phyloP scores from a whole-genome alignment of 441 rosid species.

The Adansonia gregorii region DNA sequence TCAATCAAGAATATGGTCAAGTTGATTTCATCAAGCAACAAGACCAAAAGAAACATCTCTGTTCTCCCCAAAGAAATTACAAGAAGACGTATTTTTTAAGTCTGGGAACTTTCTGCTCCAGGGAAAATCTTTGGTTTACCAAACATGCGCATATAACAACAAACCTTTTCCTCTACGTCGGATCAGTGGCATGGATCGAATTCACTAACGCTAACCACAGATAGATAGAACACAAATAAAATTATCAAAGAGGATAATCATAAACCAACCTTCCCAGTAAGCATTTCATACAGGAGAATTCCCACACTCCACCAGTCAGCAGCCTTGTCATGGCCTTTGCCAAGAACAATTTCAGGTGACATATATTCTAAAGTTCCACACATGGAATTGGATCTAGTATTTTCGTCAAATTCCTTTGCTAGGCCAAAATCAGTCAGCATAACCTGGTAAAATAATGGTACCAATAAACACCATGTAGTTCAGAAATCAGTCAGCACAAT shows the following conservation, averaged over 20 bases:
- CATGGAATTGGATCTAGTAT: slow-evolving; percentile 88
- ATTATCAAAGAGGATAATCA: neutral
- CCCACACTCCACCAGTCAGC: slow-evolving; percentile 99
- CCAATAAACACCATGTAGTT: neutral
- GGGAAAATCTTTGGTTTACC: too few relatives aligned
- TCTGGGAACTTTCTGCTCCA: neutral
- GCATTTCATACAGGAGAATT: slow-evolving; percentile 87
- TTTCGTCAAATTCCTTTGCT: slow-evolving; percentile 87
- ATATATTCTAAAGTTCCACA: slow-evolving; percentile 94
- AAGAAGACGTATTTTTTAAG: neutral
- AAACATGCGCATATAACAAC: neutral
- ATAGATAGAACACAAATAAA: neutral
- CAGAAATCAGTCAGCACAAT: neutral
- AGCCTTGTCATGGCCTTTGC: slow-evolving; percentile 93
- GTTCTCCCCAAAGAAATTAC: neutral
- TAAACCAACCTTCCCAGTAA: slow-evolving; percentile 73
- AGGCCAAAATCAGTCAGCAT: slow-evolving; percentile 91
- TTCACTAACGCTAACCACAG: neutral
- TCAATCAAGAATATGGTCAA: neutral
- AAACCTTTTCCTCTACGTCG: neutral
- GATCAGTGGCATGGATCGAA: neutral
- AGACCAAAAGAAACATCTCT: neutral
- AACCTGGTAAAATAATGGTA: slow-evolving; percentile 36
- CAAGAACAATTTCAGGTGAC: slow-evolving; percentile 94
- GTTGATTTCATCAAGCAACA: slow-evolving; percentile 11